Percentiles rank a stretch among this genome's conserved stretches.
Evolutionary conservation across 495 filamentous ascomycete species (phyloP).

Genomic region (Entonaema liquescens): DNA sequence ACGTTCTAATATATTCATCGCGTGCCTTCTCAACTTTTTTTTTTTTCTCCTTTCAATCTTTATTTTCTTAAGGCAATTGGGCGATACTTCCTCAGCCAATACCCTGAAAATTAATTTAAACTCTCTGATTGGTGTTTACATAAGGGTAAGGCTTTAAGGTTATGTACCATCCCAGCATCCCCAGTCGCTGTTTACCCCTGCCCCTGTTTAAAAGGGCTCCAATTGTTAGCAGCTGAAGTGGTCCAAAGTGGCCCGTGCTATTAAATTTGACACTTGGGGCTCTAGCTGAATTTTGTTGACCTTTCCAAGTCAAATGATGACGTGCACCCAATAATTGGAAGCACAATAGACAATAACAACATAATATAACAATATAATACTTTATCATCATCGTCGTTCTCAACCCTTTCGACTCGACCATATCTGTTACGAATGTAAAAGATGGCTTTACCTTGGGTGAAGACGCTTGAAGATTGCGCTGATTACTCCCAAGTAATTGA

Average conservation of each 20-base stretch:
- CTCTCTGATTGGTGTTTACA: constrained; percentile 16
- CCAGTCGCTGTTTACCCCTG: background rate
- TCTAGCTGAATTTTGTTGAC: no score
- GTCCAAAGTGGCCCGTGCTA: constrained; percentile 23
- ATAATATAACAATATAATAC: constrained; percentile 11
- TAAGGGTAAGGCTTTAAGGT: background rate
- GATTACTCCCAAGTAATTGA: constrained; percentile 75
- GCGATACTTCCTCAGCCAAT: constrained; percentile 9
- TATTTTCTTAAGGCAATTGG: no score
- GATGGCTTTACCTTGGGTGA: constrained; percentile 76
- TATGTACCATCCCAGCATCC: background rate
- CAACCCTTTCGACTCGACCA: background rate
- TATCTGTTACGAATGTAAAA: constrained; percentile 1
- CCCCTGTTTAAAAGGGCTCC: background rate
- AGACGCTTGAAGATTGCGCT: constrained; percentile 73
- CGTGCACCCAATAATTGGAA: constrained; percentile 5
- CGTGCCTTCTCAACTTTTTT: constrained; percentile 28
- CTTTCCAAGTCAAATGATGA: no score
- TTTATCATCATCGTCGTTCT: background rate
- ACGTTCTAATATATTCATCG: background rate
- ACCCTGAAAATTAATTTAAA: constrained; percentile 1
- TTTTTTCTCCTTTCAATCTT: background rate
- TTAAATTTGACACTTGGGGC: background rate
- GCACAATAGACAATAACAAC: background rate
- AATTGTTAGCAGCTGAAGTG: constrained; percentile 6